Base-by-base conservation (phyloP, 352 stramenopile species). In the Phytophthora kernoviae region DNA sequence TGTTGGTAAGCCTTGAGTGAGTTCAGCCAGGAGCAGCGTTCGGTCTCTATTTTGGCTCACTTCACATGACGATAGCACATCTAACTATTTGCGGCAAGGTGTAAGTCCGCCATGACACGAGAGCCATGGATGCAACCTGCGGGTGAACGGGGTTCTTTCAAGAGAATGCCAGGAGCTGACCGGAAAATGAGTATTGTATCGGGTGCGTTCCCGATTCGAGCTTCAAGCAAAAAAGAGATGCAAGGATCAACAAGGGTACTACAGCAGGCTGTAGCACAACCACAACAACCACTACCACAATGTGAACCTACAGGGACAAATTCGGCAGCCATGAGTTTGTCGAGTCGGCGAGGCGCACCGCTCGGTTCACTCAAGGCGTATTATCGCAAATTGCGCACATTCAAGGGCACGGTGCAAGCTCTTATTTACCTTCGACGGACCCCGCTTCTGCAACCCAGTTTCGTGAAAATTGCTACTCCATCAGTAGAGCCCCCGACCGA, bases 331-430 rank as follows among this genome's bases (percentile, higher is more conserved):
- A 7, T 30, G 24, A 30, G 24, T 42, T 49, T 40, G 18, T 4
- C 26, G 43, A 11, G 41, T 44, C 46, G 24, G 6, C 63, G 50
- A n/a, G 77, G 56, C 20, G 87, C 76, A 32, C 68, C 89, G 49
- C 51, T 87, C 20, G 58, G 51, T 24, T 91, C 82, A 14, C 60
- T 91, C 4, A 90, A 88, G 54, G 65, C 72, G 3, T 79, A 90
- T 46, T 91, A 87, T 44, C 70, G 76, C 18, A 90, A 91, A 14
- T 56, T 91, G 17, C 75, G 76, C 4, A 87, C 79, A 9, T 88
- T 91, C 41, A 88, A 89, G 36, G 78, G 79, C 18, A 90, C 78
- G 5, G 67, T 90, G 15, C 86, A 79, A 56, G 77, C 79, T 22
- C 51, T 90, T 33, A 90, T 90, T 53, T 79, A 80, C 22, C 65